Percentiles rank a stretch among this genome's conserved stretches.
phyloP scores from a whole-genome alignment of 768 basidiomycete genomes.

The Rhizopogon rudus region DNA sequence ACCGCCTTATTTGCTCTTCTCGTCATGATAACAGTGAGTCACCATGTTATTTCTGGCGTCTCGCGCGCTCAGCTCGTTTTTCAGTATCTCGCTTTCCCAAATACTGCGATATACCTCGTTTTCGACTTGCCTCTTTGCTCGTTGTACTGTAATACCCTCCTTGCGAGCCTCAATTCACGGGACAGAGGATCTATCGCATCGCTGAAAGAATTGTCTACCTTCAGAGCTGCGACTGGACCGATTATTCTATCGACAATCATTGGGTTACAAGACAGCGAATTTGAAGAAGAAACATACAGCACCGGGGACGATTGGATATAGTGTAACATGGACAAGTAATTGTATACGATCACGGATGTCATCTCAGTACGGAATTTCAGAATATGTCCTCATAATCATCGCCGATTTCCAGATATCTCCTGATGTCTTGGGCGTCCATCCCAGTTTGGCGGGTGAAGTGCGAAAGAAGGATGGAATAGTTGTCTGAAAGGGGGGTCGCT shows the following conservation, averaged over 20 bases:
- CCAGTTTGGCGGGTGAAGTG: constrained; percentile 62
- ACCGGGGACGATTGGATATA: not conserved
- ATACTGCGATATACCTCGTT: constrained; percentile 16
- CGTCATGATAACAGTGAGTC: not conserved
- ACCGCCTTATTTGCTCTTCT: not conserved
- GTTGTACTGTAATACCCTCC: constrained; percentile 29
- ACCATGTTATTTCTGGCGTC: not conserved
- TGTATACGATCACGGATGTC: not conserved
- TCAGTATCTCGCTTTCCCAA: constrained; percentile 9
- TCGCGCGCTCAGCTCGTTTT: not conserved
- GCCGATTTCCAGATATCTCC: constrained; percentile 58
- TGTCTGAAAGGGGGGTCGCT: constrained; percentile 39
- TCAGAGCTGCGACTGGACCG: not conserved
- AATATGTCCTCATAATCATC: constrained; percentile 78
- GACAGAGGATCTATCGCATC: not conserved
- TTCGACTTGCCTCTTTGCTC: constrained; percentile 28
- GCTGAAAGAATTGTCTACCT: not conserved
- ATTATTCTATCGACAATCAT: not conserved
- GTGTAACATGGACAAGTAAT: not conserved
- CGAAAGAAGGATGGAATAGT: constrained; percentile 60
- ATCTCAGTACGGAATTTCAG: constrained; percentile 11
- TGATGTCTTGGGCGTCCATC: constrained; percentile 56
- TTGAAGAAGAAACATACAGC: not conserved
- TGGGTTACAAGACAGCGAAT: not conserved
- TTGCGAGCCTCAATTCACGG: constrained; percentile 27